Evolutionary conservation across 495 filamentous ascomycete species (phyloP), one percentile per base, ranked within the genome.

Genomic region (Pyrenopolyporus hunteri): DNA sequence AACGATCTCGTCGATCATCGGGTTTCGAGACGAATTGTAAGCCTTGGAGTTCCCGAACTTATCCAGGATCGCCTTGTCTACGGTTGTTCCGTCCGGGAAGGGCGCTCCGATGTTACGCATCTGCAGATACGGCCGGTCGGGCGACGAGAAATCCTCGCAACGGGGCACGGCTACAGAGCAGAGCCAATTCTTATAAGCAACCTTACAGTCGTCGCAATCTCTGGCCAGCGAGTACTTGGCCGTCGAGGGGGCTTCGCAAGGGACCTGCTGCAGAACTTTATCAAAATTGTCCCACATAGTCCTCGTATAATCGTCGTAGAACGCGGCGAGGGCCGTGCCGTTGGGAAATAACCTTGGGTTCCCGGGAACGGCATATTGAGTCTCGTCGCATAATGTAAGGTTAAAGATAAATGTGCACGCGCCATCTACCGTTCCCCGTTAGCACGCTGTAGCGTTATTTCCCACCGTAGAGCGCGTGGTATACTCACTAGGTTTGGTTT

Each of bases 111-210:
- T 77, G 52, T 90, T 91, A 28, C 94, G 88, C 4, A 83, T 76
- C 50, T 87, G 82, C 1, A 93, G 82, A 66, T 76, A 89, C 0
- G 71, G 2, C 19, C 53, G 47, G 1, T 78, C 73, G 0, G 63
- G 45, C 20, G 79, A 83, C 44, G 82, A 85, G 63, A 88, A 93
- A 74, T 96, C 93, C 61, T 85, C 85, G 80, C 94, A 99, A 33
- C 90, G 88, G 0, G 94, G 94, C 63, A 99, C 94, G 10, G 84
- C 87, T 28, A 98, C 93, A 42, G 90, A 85, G 77, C 94, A 99
- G 33, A 99, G 86, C 94, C 94, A 99, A 61, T 86, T 74, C 70
- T 90, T 96, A 78, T 99, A 99, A 4, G 91, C 90, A 1, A 61
- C 56, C 6, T 79, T 85, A 74, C 94, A 99, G 75, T 92, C 83